These are phyloP conservation scores for Globisporangium acanthophoron DNA, from an alignment of 352 stramenopile genomes.

Conservation along the genomic window DNA sequence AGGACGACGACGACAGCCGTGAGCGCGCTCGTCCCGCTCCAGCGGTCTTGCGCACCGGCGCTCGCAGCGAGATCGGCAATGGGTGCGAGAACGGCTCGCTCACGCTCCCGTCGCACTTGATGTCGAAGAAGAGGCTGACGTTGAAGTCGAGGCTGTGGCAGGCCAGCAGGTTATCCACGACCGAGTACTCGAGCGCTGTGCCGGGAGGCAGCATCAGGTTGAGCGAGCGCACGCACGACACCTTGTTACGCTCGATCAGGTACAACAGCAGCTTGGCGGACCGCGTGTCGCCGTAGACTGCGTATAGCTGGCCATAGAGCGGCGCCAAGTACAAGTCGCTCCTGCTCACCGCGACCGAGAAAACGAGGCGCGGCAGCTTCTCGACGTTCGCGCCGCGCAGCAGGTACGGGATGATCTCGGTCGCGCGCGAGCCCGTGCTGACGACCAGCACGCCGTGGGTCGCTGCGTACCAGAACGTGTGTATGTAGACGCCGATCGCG, in stretches of 20 bases:
- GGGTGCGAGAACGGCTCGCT: conserved; percentile 70
- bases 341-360: conserved; percentile 48
- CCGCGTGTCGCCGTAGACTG: conserved; percentile 49
- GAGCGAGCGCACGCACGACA: conserved; percentile 69
- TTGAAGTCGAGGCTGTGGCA: conserved; percentile 80
- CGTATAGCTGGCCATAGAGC: conserved; percentile 67
- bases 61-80: conserved; percentile 47
- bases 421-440: conserved; percentile 64
- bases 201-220: conserved; percentile 61
- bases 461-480: conserved; percentile 72
- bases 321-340: conserved; percentile 54
- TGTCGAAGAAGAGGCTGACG: conserved; percentile 77
- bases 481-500: conserved; percentile 48
- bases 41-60: conserved; percentile 14
- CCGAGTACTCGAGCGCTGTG: conserved; percentile 58
- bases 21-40: neutral
- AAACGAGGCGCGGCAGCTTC: conserved; percentile 68
- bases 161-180: conserved; percentile 80
- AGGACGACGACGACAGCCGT: conserved; percentile 2
- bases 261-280: conserved; percentile 71
- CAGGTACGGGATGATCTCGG: conserved; percentile 70
- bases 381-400: conserved; percentile 52
- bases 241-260: conserved; percentile 48
- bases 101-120: conserved; percentile 47
- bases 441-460: conserved; percentile 59